These are phyloP conservation scores for Bromus sterilis DNA, from an alignment of 176 grass and related monocot genomes.

Conservation along the genomic window DNA sequence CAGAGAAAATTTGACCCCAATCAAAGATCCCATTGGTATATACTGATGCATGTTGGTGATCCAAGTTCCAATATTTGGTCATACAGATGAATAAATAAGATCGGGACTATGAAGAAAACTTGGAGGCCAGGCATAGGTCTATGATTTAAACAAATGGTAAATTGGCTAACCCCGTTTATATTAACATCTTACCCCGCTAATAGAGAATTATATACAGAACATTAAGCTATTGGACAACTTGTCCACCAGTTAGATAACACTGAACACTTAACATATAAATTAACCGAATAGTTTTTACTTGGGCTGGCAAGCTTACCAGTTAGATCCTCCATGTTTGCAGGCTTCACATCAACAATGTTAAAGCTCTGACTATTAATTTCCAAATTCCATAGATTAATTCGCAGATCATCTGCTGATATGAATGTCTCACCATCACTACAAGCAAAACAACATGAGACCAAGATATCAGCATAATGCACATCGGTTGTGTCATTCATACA, in stretches of 20 bases:
- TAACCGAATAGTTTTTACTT: not conserved
- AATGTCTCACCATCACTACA: conserved; percentile 74
- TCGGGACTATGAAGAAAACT: not conserved
- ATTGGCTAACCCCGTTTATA: not conserved
- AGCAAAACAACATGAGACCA: conserved; percentile 26
- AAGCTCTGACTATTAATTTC: conserved; percentile 88
- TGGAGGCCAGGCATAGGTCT: not conserved
- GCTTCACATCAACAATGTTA: conserved; percentile 90
- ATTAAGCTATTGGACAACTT: not conserved
- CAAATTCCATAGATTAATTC: conserved; percentile 91
- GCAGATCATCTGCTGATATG: conserved; percentile 84
- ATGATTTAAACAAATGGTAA: not conserved
- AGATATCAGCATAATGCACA: conserved; percentile 5
- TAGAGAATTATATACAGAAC: not conserved
- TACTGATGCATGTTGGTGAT: not conserved
- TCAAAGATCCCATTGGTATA: not conserved
- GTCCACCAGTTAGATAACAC: conserved; percentile 30
- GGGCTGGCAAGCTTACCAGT: conserved; percentile 44
- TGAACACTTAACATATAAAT: not conserved
- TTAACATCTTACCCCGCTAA: conserved; percentile 1
- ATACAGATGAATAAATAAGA: not conserved
- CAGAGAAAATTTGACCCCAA: not conserved
- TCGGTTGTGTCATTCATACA: not conserved
- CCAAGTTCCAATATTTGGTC: conserved; percentile 12
- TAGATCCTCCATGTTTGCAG: conserved; percentile 89